Evolutionary conservation across 179 eudicot species (phyloP), one percentile per base, ranked within the genome.

Genomic region (Nepenthes alata): DNA sequence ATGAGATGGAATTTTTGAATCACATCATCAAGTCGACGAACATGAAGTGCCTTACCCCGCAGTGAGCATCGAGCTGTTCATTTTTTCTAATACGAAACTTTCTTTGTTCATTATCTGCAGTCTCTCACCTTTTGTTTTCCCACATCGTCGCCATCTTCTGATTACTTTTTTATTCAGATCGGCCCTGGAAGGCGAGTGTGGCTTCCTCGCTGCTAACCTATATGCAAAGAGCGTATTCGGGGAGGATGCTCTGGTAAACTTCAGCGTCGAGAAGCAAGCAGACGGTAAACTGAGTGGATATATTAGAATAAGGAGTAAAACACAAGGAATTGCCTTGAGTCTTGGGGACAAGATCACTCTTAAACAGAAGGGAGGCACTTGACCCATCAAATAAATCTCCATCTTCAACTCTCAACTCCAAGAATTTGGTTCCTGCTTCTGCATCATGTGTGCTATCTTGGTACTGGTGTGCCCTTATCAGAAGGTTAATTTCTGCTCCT

Each of bases 261-360:
- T 89, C 59, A 86, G 98, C 53, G 63, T 89, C 10, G 95, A 93
- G 78, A 89, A 83, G 69, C 95, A 91, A 77, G 65, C 66, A 10
- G 96, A 93, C 60, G 86, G 88, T 34, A 93, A 86, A 69, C 81
- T 89, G 45, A 89, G 91, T 45, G 97, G 98, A 10, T 86, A 86
- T 77, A 84, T 91, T 64, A 77, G 98, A 62, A 91, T 91, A 72
- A 84, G 98, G 73, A 91, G 98, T 69, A 89, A 86, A 72, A 93
- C 95, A 10, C 96, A 89, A 71, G 96, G 96, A 49, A 86, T 93
- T 44, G 96, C 91, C 59, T 81, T 89, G 34, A 84, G 95, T 74
- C 85, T 89, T 25, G 98, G 98, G 54, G 96, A 93, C 80, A 93
- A 93, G 82, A 93, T 86, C 70, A 83, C 85, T 12, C 79, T 85